Evolutionary conservation across 108 stramenopile genomes (phyloP).

Genomic region (Fragilariopsis cylindrus): DNA sequence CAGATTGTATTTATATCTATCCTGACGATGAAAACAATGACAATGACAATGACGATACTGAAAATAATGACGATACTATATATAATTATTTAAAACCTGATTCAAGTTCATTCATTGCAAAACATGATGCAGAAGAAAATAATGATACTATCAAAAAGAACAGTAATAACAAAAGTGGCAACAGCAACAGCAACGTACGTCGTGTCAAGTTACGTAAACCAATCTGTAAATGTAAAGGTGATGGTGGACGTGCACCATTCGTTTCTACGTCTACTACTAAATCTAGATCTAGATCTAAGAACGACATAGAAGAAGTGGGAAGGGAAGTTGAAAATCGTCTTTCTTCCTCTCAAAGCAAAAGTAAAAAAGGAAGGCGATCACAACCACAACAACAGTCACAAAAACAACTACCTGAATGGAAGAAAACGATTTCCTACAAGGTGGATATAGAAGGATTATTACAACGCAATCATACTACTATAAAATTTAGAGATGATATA

Average conservation of each 20-base stretch:
- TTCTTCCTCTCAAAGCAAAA: no score
- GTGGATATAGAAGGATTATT: conserved; percentile 7
- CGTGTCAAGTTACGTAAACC: conserved; percentile 7
- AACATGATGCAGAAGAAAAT: not conserved
- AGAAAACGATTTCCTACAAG: not conserved
- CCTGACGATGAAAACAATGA: no score
- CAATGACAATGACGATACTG: not conserved
- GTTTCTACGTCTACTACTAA: not conserved
- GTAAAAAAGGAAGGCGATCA: not conserved
- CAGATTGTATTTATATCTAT: not conserved
- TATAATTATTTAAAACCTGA: conserved; percentile 7
- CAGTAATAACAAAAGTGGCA: no score
- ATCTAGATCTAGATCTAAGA: no score
- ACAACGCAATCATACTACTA: not conserved
- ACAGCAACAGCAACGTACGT: not conserved
- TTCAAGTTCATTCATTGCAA: conserved; percentile 1
- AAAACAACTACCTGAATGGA: no score
- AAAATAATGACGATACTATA: not conserved
- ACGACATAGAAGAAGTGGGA: no score
- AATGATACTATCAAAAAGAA: no score
- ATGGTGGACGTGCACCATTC: conserved; percentile 2
- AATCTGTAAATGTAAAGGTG: not conserved
- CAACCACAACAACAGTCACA: no score
- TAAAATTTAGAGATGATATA: not conserved
- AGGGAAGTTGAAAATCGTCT: no score